Evolutionary conservation across 768 basidiomycete genomes (phyloP).

Genomic region (Termitomyces sp.): DNA sequence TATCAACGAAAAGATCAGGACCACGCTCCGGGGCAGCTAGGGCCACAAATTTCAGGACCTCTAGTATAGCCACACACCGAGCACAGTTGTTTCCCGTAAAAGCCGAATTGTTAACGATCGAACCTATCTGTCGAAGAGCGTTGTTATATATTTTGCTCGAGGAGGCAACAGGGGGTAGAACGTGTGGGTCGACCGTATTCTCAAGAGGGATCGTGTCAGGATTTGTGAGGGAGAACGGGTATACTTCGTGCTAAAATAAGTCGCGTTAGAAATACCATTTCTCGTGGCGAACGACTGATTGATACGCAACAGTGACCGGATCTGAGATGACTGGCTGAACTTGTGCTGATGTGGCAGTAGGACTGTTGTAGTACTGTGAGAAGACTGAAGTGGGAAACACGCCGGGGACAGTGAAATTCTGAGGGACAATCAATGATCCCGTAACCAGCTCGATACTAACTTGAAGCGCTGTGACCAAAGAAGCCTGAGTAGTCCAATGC

Average conservation of each 20-base stretch:
- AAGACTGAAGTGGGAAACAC: conserved; percentile 62
- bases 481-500: not conserved
- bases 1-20: conserved; percentile 45
- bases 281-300: not conserved
- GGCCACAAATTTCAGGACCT: conserved; percentile 60
- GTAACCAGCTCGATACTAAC: not conserved
- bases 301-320: conserved; percentile 47
- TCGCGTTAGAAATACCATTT: not conserved
- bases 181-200: conserved; percentile 58
- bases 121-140: conserved; percentile 52
- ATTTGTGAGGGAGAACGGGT: conserved; percentile 56
- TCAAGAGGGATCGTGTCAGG: conserved; percentile 54
- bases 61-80: conserved; percentile 53
- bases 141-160: conserved; percentile 38
- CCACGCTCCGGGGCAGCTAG: conserved; percentile 58
- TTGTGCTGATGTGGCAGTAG: conserved; percentile 66
- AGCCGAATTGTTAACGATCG: conserved; percentile 46
- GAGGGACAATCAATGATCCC: conserved; percentile 23
- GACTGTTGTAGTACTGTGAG: conserved; percentile 62
- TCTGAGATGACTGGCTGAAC: conserved; percentile 76
- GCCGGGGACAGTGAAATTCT: conserved; percentile 55
- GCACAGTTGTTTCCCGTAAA: conserved; percentile 52
- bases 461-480: conserved; percentile 5
- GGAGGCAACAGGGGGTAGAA: conserved; percentile 53
- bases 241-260: conserved; percentile 43